Evolutionary conservation across 1,284 basidiomycete genomes (phyloP).

Genomic region (Cutaneotrichosporon cavernicola): DNA sequence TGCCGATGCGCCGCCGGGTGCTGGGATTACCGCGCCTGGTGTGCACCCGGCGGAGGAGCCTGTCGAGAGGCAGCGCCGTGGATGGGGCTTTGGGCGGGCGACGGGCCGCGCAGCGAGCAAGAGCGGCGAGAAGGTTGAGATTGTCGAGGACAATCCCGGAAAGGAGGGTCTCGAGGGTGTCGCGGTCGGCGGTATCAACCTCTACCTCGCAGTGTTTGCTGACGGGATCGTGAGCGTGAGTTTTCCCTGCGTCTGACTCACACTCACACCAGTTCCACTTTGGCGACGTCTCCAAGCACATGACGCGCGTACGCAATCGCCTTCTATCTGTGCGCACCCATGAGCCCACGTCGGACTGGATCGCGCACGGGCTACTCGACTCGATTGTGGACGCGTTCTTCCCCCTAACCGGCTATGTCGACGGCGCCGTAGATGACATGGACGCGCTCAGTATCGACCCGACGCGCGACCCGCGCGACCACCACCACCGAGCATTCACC

Average conservation of each 20-base stretch:
- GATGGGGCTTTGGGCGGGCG: slow-evolving; percentile 45
- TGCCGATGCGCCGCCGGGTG: slow-evolving; percentile 10
- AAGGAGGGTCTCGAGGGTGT: slow-evolving; percentile 62
- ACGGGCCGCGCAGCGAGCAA: slow-evolving; percentile 36
- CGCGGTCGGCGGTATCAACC: slow-evolving; percentile 72
- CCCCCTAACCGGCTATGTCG: slow-evolving; percentile 78
- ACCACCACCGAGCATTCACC: too few relatives aligned
- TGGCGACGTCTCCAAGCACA: slow-evolving; percentile 85
- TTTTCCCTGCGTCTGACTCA: slow-evolving; percentile 21
- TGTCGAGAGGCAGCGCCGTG: slow-evolving; percentile 25
- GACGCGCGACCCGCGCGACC: slow-evolving; percentile 24
- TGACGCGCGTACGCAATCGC: slow-evolving; percentile 71
- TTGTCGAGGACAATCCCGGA: slow-evolving; percentile 59
- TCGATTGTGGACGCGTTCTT: slow-evolving; percentile 94
- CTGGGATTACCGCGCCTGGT: background rate
- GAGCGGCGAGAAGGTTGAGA: slow-evolving; percentile 56
- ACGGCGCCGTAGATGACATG: slow-evolving; percentile 75
- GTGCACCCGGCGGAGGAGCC: background rate
- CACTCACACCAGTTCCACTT: slow-evolving; percentile 73
- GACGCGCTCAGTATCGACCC: slow-evolving; percentile 65
- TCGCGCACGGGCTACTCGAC: slow-evolving; percentile 88
- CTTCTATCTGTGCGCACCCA: slow-evolving; percentile 51
- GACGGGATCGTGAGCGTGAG: slow-evolving; percentile 85
- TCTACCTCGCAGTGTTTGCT: slow-evolving; percentile 82
- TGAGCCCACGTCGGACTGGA: slow-evolving; percentile 67